These are phyloP conservation scores for Wickerhamiella alocasiicola DNA, from an alignment of 805 yeast species.

Conservation along the genomic window DNA sequence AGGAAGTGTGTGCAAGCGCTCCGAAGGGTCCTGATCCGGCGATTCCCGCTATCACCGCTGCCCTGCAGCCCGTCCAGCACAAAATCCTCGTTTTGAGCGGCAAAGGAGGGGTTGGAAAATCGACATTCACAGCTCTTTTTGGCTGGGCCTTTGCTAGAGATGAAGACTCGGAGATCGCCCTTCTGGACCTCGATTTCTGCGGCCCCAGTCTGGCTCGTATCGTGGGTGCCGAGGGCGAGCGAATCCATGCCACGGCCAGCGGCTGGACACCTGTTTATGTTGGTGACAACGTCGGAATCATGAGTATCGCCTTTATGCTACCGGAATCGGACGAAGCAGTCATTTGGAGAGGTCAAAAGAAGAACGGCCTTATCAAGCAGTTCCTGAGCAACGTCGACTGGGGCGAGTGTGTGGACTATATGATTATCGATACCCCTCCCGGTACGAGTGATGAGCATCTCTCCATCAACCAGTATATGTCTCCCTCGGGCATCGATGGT, in stretches of 20 bases:
- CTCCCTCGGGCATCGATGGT: slow-evolving; percentile 87
- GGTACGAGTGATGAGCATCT: slow-evolving; percentile 97
- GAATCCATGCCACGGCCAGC: slow-evolving; percentile 73
- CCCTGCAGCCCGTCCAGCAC: slow-evolving; percentile 55
- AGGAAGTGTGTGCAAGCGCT: slow-evolving; percentile 69
- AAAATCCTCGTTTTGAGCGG: slow-evolving; percentile 65
- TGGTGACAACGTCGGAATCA: slow-evolving; percentile 85
- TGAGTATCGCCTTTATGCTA: slow-evolving; percentile 90
- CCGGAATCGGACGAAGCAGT: slow-evolving; percentile 89
- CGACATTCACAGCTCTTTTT: slow-evolving; percentile 91
- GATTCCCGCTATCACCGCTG: slow-evolving; percentile 56
- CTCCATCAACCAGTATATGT: slow-evolving; percentile 74
- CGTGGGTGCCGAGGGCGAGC: slow-evolving; percentile 83
- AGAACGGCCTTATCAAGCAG: slow-evolving; percentile 84
- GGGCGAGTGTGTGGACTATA: slow-evolving; percentile 62
- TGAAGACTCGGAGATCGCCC: slow-evolving; percentile 75
- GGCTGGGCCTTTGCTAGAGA: slow-evolving; percentile 84
- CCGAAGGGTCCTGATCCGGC: slow-evolving; percentile 94
- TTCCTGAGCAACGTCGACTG: slow-evolving; percentile 90
- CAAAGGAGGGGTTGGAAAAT: slow-evolving; percentile 82
- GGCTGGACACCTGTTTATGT: slow-evolving; percentile 98
- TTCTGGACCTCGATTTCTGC: slow-evolving; percentile 94
- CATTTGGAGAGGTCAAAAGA: slow-evolving; percentile 96
- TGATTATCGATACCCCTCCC: slow-evolving; percentile 94
- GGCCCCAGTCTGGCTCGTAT: slow-evolving; percentile 94